Evolutionary conservation across 2,329 filamentous ascomycete genomes (phyloP).

Genomic region (Aciculosporium take): DNA sequence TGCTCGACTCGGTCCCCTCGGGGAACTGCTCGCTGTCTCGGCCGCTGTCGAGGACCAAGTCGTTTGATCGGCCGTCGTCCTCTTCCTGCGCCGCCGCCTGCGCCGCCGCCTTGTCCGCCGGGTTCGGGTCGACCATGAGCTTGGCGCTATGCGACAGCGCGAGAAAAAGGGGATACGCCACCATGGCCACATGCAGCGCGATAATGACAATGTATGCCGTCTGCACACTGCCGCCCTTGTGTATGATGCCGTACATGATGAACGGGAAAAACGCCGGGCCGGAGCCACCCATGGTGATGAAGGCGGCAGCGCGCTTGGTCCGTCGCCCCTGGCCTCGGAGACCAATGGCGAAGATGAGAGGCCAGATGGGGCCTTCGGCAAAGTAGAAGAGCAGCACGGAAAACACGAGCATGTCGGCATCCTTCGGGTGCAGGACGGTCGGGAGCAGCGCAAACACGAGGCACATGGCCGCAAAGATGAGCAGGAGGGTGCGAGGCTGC

Average conservation of each 20-base stretch:
- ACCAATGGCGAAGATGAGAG: slow-evolving; percentile 65
- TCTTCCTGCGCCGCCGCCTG: slow-evolving; percentile 10
- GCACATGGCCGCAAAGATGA: slow-evolving; percentile 45
- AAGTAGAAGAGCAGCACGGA: slow-evolving; percentile 61
- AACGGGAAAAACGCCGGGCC: slow-evolving; percentile 65
- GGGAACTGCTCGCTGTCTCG: slow-evolving; percentile 4
- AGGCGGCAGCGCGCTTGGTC: slow-evolving; percentile 65
- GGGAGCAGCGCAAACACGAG: slow-evolving; percentile 39
- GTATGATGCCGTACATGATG: slow-evolving; percentile 53
- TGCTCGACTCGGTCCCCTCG: slow-evolving; percentile 10
- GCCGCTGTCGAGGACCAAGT: slow-evolving; percentile 9
- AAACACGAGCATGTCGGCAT: slow-evolving; percentile 37
- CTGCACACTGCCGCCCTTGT: slow-evolving; percentile 43
- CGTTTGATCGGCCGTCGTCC: slow-evolving; percentile 11
- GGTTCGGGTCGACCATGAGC: slow-evolving; percentile 24
- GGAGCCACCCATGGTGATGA: slow-evolving; percentile 61
- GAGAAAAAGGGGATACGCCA: slow-evolving; percentile 36
- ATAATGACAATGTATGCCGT: slow-evolving; percentile 52
- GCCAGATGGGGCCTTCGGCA: slow-evolving; percentile 72
- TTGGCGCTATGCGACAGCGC: slow-evolving; percentile 31
- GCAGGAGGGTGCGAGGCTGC: slow-evolving; percentile 55
- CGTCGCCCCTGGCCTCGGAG: slow-evolving; percentile 68
- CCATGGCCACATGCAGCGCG: slow-evolving; percentile 30
- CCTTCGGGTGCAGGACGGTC: slow-evolving; percentile 27
- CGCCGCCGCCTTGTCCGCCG: slow-evolving; percentile 11